Conservation (phyloP, 2,329 filamentous ascomycete species). For the Escovopsis sp. region DNA sequence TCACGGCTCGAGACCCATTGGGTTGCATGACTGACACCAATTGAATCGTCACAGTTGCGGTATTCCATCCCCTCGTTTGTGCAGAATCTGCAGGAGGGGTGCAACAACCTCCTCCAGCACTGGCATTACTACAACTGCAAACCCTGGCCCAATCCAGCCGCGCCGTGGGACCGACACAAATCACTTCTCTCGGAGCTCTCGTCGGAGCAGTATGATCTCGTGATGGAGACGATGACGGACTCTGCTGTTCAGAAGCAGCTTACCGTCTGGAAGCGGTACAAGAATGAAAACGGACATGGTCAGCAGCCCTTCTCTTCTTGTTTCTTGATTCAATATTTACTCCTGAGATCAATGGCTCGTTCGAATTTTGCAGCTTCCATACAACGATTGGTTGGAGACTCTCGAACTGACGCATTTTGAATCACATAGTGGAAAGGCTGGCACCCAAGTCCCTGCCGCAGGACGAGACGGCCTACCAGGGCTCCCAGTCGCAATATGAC, state of each 20-base stretch:
- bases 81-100: constrained; percentile 28
- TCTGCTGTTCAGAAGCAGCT: constrained; percentile 12
- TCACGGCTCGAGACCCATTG: no score
- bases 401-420: neutral
- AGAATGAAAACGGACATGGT: constrained; percentile 12
- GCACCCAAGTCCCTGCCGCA: neutral
- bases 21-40: neutral
- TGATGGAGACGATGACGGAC: constrained; percentile 16
- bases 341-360: neutral
- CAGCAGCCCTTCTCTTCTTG: neutral
- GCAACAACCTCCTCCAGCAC: constrained; percentile 30
- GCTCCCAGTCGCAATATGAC: constrained; percentile 12
- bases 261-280: constrained; percentile 12
- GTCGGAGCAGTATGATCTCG: constrained; percentile 17
- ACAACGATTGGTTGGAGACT: neutral
- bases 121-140: constrained; percentile 37
- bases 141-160: constrained; percentile 11
- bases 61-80: constrained; percentile 27
- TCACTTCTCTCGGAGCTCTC: constrained; percentile 17
- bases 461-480: constrained; percentile 8
- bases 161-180: constrained; percentile 14
- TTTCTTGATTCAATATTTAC: neutral
- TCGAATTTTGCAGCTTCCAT: neutral
- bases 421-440: neutral
- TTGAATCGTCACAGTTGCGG: constrained; percentile 11